Conservation (phyloP, 139 green algal species). For the Chlorella sp. region DNA sequence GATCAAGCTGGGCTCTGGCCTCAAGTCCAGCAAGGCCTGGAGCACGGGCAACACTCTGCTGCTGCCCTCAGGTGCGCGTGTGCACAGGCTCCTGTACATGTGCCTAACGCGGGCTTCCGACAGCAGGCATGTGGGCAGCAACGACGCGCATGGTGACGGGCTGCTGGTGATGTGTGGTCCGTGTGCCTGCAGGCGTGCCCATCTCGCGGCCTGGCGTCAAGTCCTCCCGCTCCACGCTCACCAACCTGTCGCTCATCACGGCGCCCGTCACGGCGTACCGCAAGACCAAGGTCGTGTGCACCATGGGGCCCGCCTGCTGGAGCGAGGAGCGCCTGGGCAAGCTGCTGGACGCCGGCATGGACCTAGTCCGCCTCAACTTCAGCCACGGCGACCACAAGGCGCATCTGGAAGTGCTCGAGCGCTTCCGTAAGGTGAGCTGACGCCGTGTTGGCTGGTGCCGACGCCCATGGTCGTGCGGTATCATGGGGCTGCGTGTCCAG, state of each 20-base stretch:
- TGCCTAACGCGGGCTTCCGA: not conserved
- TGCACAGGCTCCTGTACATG: not conserved
- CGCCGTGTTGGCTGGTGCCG: no score
- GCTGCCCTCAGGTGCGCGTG: conserved; percentile 15
- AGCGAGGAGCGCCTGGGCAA: conserved; percentile 45
- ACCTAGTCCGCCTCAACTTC: conserved; percentile 65
- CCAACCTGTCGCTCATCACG: conserved; percentile 45
- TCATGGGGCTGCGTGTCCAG: not conserved
- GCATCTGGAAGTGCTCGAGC: conserved; percentile 47
- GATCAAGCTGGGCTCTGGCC: conserved; percentile 22
- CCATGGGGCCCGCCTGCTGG: conserved; percentile 57
- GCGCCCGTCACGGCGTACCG: conserved; percentile 24
- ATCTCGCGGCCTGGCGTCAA: conserved; percentile 28
- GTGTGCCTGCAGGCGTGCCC: conserved; percentile 15
- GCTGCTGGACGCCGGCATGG: conserved; percentile 65
- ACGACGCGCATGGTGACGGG: not conserved
- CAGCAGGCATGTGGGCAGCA: not conserved
- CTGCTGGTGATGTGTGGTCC: not conserved
- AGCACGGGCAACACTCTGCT: conserved; percentile 30
- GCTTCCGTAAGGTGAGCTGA: conserved; percentile 45
- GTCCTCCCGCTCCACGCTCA: conserved; percentile 43
- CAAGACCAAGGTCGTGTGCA: conserved; percentile 71
- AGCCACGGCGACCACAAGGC: conserved; percentile 57
- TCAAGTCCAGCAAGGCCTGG: conserved; percentile 25
- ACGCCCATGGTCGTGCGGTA: no score